Evolutionary conservation across 148 eudicot genomes (phyloP).

Genomic region (Chenopodium quinoa): DNA sequence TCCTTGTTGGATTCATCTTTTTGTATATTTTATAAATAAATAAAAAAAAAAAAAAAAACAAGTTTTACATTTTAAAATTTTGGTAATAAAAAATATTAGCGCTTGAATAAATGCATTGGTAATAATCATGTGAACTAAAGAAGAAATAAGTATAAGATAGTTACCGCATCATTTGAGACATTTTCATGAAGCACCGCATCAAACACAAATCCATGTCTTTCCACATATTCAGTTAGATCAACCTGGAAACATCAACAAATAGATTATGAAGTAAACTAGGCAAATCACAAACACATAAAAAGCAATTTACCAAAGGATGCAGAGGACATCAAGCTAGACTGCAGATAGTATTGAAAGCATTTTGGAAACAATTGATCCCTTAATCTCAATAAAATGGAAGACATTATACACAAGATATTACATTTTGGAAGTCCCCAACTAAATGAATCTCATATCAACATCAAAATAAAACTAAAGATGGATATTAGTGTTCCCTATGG

Average conservation of each 20-base stretch:
- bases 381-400: not conserved
- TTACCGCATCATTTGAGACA: constrained; percentile 72
- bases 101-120: no score
- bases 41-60: no score
- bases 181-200: constrained; percentile 69
- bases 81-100: no score
- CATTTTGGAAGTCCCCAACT: not conserved
- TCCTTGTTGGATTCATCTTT: no score
- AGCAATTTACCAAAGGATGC: constrained; percentile 2
- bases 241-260: constrained; percentile 43
- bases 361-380: not conserved
- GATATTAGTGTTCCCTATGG: not conserved
- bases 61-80: no score
- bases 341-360: not conserved
- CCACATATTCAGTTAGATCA: constrained; percentile 79
- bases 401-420: not conserved
- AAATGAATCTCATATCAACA: not conserved
- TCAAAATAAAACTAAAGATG: not conserved
- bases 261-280: constrained; percentile 4
- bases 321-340: not conserved
- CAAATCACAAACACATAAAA: constrained; percentile 11
- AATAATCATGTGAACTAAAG: no score
- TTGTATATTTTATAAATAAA: no score
- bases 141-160: constrained; percentile 12
- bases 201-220: constrained; percentile 74